Conservation (phyloP, 768 basidiomycete genomes). For the Favolaschia claudopus region DNA sequence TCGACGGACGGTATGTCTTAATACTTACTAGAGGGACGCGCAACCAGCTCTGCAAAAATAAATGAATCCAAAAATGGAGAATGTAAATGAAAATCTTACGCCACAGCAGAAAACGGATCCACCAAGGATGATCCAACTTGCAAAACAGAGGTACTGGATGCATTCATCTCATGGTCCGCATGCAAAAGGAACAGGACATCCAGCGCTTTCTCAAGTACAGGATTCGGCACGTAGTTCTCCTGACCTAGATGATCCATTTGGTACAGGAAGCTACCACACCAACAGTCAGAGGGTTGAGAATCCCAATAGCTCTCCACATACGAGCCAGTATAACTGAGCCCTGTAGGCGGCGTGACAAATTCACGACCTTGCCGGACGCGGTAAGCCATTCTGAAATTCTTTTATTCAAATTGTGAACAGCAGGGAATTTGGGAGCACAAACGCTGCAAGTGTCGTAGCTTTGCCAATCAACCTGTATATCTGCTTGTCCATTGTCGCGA, state of each 20-base stretch:
- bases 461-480: slow-evolving; percentile 90
- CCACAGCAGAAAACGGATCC: slow-evolving; percentile 88
- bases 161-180: slow-evolving; percentile 92
- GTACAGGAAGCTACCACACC: slow-evolving; percentile 73
- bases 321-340: slow-evolving; percentile 86
- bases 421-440: slow-evolving; percentile 32
- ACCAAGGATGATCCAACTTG: slow-evolving; percentile 91
- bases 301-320: slow-evolving; percentile 41
- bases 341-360: slow-evolving; percentile 85
- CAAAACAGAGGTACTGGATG: slow-evolving; percentile 83
- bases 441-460: slow-evolving; percentile 88
- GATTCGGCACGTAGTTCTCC: slow-evolving; percentile 79
- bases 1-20: background rate
- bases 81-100: slow-evolving; percentile 51
- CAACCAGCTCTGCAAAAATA: slow-evolving; percentile 71
- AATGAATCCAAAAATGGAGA: slow-evolving; percentile 2
- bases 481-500: slow-evolving; percentile 90
- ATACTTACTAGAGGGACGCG: slow-evolving; percentile 85
- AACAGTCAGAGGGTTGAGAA: background rate
- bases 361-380: slow-evolving; percentile 90
- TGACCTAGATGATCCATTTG: slow-evolving; percentile 87
- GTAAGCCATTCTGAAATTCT: slow-evolving; percentile 75
- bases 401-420: background rate
- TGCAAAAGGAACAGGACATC: slow-evolving; percentile 89
- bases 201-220: slow-evolving; percentile 85